Evolutionary conservation across 306 rosid genomes (phyloP), one percentile per base, ranked within the genome.

Genomic region (Trichosanthes truncata): DNA sequence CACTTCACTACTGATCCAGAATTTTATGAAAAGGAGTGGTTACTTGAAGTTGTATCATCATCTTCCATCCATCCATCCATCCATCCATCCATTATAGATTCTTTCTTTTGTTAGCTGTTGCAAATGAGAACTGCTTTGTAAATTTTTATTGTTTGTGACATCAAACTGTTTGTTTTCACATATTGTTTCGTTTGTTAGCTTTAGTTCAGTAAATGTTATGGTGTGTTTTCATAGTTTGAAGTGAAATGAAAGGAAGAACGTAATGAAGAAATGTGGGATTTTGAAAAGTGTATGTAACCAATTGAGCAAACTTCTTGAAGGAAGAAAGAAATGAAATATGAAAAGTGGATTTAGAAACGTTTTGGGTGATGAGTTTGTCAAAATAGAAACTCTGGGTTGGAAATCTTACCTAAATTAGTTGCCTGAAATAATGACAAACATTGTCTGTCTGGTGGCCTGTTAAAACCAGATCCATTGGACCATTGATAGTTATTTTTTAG

Each of bases 21-120:
- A 78, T 48, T 20, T 62, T 49, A 61, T 82, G 79, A 69, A 68
- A 81, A 29, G 81, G 80, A 79, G 86, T 78, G 83, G 40, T 63
- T 21, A 75, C 73, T 78, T 79, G 69, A 67, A 35, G 41, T 84
- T 82, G 80, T 81, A 74, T 72, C 61, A 83, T 65, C 51, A 75
- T 72, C 33, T 80, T 72, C 38, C 55, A 43, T 66, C 83, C 69
- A 79, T 52, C 83, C 69, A 79, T 52, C 83, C 69, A 79, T 52
- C 83, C 69, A 79, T 72, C 38, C 55, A 43, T 66, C 83, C 69
- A 79, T 52, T 46, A 78, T 60, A 46, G 74, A 48, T 78, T 78
- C 81, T 33, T 62, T 78, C 81, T 76, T 78, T 78, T 62, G 20
- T 74, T 49, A 31, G 62, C 26, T 51, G 18, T 3, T 74, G 43